Evolutionary conservation across 225 moss, liverwort and hornwort genomes (phyloP), one percentile per base, ranked within the genome.

Genomic region (Physcomitrium patens): DNA sequence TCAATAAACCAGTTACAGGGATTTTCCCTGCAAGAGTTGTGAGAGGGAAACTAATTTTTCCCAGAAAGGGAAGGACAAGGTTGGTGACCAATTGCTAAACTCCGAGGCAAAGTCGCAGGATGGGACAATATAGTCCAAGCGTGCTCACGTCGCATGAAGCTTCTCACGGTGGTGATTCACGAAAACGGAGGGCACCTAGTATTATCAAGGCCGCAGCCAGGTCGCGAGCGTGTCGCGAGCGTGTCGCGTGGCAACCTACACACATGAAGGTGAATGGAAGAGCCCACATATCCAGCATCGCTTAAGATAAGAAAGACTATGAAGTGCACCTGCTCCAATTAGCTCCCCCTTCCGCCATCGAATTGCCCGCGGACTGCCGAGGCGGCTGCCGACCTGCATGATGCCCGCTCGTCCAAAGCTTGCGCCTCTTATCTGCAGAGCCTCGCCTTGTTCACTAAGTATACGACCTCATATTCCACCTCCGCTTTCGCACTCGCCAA

Each of bases 311-410:
- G 26, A 31, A 69, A 65, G 15, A 31, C 22, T 43, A 23, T 17
- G 15, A 69, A 43, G 26, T 19, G 28, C 51, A 88, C 88, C 88
- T 86, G 85, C 83, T 63, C 94, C 97, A 60, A 97, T 97, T 60
- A 94, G 81, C 83, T 97, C 97, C 46, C 97, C 97, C 76, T 97
- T 97, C 83, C 97, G 91, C 97, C 97, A 97, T 86, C 93, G 90
- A 69, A 97, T 94, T 68, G 91, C 79, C 43, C 81, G 90, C 42
- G 94, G 97, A 79, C 97, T 97, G 26, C 91, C 89, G 12, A 86
- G 86, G 76, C 86, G 88, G 67, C 71, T 46, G 2, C 65, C 69
- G 42, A 72, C 72, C 62, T 88, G 88, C 88, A 88, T 88, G 23
- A 50, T 88, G 71, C 72, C 77, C 72, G 18, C 70, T 62, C 50